A percentile compares a stretch with the other conserved stretches of the same genome.
Conservation (phyloP, 2,329 filamentous ascomycete genomes). For the Phoma sp. region DNA sequence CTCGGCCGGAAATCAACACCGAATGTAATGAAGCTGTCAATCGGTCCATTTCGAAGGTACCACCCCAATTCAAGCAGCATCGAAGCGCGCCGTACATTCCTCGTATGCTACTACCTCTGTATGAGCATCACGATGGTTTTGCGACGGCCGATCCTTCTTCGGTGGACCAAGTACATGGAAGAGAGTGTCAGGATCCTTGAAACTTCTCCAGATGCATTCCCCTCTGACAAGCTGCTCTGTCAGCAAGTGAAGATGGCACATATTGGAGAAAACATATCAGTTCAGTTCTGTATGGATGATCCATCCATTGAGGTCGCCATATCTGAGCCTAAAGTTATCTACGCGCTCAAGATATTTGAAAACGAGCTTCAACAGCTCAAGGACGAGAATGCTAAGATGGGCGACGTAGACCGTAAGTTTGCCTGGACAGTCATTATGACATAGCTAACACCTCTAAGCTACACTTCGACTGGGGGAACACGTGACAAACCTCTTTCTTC, state of each 20-base stretch:
- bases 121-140: constrained; percentile 66
- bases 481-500: constrained; percentile 58
- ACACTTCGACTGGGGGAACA: constrained; percentile 55
- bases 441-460: too few species aligned
- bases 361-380: constrained; percentile 54
- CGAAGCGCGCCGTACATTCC: constrained; percentile 66
- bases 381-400: constrained; percentile 49
- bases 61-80: constrained; percentile 59
- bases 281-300: constrained; percentile 65
- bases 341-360: constrained; percentile 63
- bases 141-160: constrained; percentile 64
- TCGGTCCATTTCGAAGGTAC: constrained; percentile 43
- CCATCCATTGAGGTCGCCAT: constrained; percentile 60
- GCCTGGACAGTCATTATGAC: background rate
- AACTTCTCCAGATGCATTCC: constrained; percentile 63
- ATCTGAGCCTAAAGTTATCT: constrained; percentile 63
- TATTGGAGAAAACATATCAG: constrained; percentile 64
- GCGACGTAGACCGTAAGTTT: constrained; percentile 45
- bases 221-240: constrained; percentile 63
- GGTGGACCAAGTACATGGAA: constrained; percentile 69
- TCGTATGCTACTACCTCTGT: constrained; percentile 68
- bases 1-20: constrained; percentile 66
- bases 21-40: constrained; percentile 48
- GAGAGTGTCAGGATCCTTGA: constrained; percentile 67
- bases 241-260: constrained; percentile 66